phyloP scores from a whole-genome alignment of 192 early-diverging fungal genomes.

The Coemansia sp. region DNA sequence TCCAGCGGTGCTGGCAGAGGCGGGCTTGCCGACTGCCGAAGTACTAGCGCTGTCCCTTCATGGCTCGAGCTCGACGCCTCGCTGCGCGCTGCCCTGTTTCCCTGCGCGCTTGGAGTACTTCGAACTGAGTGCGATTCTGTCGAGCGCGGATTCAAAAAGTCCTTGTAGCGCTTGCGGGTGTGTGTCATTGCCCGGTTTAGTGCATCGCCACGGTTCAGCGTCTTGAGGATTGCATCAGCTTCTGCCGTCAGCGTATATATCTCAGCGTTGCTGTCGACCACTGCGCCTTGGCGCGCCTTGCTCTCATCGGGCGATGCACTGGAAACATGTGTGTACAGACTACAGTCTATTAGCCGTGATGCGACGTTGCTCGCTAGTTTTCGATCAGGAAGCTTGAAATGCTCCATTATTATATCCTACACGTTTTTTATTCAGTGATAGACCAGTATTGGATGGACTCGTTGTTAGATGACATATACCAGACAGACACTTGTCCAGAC shows the following conservation, averaged over 20 bases:
- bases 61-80: conserved; percentile 2
- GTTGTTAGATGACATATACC: background rate
- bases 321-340: conserved; percentile 53
- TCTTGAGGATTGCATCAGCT: conserved; percentile 22
- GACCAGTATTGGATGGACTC: background rate
- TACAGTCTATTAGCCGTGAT: conserved; percentile 47
- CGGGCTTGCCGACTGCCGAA: background rate
- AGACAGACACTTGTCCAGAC: background rate
- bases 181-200: conserved; percentile 43
- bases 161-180: conserved; percentile 42
- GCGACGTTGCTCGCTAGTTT: conserved; percentile 46
- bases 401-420: conserved; percentile 52
- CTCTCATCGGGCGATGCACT: conserved; percentile 17
- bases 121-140: conserved; percentile 8
- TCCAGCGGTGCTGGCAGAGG: conserved; percentile 36
- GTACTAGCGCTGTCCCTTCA: background rate
- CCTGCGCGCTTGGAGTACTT: conserved; percentile 4
- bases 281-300: conserved; percentile 5
- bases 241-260: conserved; percentile 50
- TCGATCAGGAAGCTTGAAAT: conserved; percentile 51
- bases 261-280: conserved; percentile 51
- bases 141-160: conserved; percentile 26
- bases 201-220: conserved; percentile 31
- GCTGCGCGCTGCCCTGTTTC: conserved; percentile 8
- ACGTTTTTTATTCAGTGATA: background rate